Conservation (phyloP, 352 stramenopile species). For the Phytophthora fragariaefolia region DNA sequence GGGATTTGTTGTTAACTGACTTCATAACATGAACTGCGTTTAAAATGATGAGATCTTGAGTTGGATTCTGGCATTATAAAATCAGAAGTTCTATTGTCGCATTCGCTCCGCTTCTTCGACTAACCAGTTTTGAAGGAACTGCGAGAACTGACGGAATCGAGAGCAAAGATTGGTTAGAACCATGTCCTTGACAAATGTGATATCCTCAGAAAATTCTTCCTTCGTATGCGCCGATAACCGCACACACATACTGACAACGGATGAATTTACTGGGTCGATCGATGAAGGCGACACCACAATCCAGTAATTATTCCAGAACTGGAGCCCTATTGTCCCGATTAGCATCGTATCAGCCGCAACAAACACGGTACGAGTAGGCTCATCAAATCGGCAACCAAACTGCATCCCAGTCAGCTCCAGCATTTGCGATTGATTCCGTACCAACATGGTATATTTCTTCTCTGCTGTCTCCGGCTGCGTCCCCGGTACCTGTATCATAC, state of each 20-base stretch:
- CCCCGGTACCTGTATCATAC: not conserved
- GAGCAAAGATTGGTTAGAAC: slow-evolving; percentile 8
- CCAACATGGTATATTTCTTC: not conserved
- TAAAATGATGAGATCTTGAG: not conserved
- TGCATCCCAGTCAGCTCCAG: slow-evolving; percentile 4
- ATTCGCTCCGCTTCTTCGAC: slow-evolving; percentile 8
- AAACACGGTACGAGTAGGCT: slow-evolving; percentile 5
- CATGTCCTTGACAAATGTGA: not conserved
- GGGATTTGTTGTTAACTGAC: not conserved
- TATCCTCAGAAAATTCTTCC: not conserved
- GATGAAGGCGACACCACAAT: slow-evolving; percentile 3
- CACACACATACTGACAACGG: not conserved
- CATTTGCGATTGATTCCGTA: not conserved
- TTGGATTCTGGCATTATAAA: no score
- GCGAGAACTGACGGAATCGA: not conserved
- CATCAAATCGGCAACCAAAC: slow-evolving; percentile 7
- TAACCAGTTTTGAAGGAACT: slow-evolving; percentile 7
- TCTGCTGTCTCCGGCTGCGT: not conserved
- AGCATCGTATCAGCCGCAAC: slow-evolving; percentile 3
- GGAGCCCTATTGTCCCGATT: not conserved
- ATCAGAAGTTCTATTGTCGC: not conserved
- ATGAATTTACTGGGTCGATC: slow-evolving; percentile 6
- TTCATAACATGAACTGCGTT: slow-evolving; percentile 1
- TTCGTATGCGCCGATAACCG: not conserved
- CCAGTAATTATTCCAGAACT: slow-evolving; percentile 1